Evolutionary conservation across 352 stramenopile genomes (phyloP).

Genomic region (Globisporangium paddicum): DNA sequence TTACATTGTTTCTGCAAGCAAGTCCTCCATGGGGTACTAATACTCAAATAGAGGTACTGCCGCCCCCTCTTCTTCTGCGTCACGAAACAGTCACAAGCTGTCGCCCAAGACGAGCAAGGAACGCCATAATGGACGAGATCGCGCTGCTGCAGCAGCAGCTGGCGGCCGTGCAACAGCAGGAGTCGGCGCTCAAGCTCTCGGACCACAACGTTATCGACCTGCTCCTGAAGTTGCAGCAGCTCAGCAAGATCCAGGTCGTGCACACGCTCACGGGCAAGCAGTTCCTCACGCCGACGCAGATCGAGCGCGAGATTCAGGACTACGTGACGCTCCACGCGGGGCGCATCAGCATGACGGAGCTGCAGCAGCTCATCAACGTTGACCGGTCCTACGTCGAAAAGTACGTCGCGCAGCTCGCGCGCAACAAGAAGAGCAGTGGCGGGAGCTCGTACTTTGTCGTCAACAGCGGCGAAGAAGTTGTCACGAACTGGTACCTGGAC

Average conservation of each 20-base stretch:
- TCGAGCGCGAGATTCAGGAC: slow-evolving; percentile 74
- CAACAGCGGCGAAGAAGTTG: slow-evolving; percentile 71
- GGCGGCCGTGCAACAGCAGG: slow-evolving; percentile 74
- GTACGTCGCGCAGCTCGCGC: slow-evolving; percentile 43
- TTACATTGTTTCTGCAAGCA: no score
- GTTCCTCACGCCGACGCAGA: slow-evolving; percentile 65
- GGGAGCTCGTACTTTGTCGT: slow-evolving; percentile 49
- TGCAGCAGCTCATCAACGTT: slow-evolving; percentile 66
- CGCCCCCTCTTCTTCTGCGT: neutral
- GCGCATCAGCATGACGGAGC: slow-evolving; percentile 56
- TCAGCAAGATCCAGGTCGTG: slow-evolving; percentile 72
- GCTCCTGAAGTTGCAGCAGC: slow-evolving; percentile 67
- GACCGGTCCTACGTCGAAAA: slow-evolving; percentile 70
- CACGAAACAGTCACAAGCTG: neutral
- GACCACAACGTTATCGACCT: slow-evolving; percentile 83
- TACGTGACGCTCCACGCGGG: slow-evolving; percentile 61
- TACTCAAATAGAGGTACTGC: neutral
- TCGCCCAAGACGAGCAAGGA: neutral
- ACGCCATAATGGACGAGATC: slow-evolving; percentile 71
- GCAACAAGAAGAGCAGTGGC: slow-evolving; percentile 16
- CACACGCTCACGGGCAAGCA: slow-evolving; percentile 80
- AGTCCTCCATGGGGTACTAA: neutral
- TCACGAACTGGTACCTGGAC: slow-evolving; percentile 81
- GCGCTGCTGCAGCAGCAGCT: slow-evolving; percentile 74
- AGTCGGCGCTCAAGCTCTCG: slow-evolving; percentile 71